Base-by-base conservation (phyloP, 208 protist genomes). In the Dictyostelium gargantuum region DNA sequence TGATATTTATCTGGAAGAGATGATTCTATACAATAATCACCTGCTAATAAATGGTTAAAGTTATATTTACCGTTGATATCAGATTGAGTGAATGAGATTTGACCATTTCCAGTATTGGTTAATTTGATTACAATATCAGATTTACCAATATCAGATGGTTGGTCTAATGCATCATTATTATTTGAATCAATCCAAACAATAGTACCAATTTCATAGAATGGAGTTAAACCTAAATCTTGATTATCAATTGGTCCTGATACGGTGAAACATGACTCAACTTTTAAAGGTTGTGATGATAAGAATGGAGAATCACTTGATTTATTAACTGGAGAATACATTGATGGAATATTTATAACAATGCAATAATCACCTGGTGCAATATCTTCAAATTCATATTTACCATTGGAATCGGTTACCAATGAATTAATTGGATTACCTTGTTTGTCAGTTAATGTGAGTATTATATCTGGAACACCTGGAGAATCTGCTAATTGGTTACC, bases 291-390 rank as follows among this genome's bases (percentile, higher is more conserved):
- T 32, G 21, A 42, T 26, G n/a, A 38, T 32, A 40, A 17, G 46
- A 76, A 76, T 76, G 40, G 40, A 32, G 70, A 76, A 23, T 50
- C 70, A 19, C 3, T n/a, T n/a, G 70, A 76, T 11, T 15, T 32
- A 15, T 76, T 76, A 9, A 76, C 32, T 26, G 19, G 13, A 4
- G 46, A 15, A 52, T 56, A 76, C 13, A 21, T 10, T 1, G 10
- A 3, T 19, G 40, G 70, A 32, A 76, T 40, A 17, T 26, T 6
- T 13, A 26, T 4, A 3, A n/a, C 13, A 8, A 46, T 23, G 17
- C 79, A 84, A 32, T 84, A 84, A 52, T 58, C 23, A 38, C 79
- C 79, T 72, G 56, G 56, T 23, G 8, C 13, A 32, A 84, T 10
- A 40, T 84, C 40, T 11, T 35, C 0, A 23, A 72, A 61, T 42